Evolutionary conservation across 225 moss, liverwort and hornwort species (phyloP), one percentile per base, ranked within the genome.

Genomic region (Straminergon stramineum): DNA sequence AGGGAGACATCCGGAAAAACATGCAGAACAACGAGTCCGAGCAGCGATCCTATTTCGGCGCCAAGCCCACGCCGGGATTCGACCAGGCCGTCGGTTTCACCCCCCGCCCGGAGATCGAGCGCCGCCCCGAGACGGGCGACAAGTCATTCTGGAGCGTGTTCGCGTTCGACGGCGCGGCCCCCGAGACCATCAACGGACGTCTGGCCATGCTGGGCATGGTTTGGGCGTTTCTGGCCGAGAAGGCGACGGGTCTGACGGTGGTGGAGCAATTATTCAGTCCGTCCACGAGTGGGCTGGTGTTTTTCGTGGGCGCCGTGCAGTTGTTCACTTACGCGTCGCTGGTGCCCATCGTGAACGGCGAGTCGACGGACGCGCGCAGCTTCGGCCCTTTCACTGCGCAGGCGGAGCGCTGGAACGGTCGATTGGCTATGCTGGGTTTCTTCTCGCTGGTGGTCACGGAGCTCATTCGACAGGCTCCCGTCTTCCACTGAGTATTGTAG

Each of bases 131-230:
- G 93, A 92, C 91, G 3, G 93, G 93, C 1, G 87, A 90, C 63
- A 86, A 70, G 90, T 88, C 92, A 52, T 90, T 92, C 64, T 23
- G 74, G 41, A 90, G 92, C 73, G 88, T 93, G 86, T 93, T 93
- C 75, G 93, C 93, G 61, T 93, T 93, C 79, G 93, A 93, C 23
- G 93, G 93, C 20, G 93, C 93, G n/a, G 91, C 93, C 35, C 93
- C 91, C 8, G 90, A 93, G 88, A 51, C 84, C 24, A 93, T 93
- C 84, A 93, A 90, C 73, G 68, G 92, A 2, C 88, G 90, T 4
- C 83, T 90, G 71, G 92, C 90, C 18, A 90, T 92, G 88, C 28
- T 92, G 65, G 92, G 92, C 75, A 67, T 92, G 11, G 92, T 92
- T 71, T 93, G 92, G 93, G 93, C 90, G 37, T 90, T 86, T 15